These are phyloP conservation scores for Cutaneotrichosporon cavernicola DNA, from an alignment of 1,284 basidiomycete species.

Conservation along the genomic window DNA sequence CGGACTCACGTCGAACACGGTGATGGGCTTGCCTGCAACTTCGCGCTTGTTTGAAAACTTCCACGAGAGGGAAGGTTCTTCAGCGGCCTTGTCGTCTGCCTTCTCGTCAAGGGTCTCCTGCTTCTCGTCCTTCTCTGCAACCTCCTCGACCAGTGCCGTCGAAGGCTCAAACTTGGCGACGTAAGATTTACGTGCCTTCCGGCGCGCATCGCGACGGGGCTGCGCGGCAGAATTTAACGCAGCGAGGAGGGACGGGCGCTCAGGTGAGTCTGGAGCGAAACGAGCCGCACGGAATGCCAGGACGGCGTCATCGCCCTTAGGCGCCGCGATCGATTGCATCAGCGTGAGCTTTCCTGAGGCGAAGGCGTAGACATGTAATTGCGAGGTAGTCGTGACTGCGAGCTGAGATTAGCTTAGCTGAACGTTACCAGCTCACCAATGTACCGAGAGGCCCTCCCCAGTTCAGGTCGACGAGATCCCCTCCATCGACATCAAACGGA, in stretches of 20 bases:
- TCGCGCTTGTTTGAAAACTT: conserved; percentile 51
- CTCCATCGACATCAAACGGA: conserved; percentile 29
- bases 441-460: conserved; percentile 45
- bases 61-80: conserved; percentile 40
- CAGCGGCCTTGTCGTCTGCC: neutral
- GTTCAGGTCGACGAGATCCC: conserved; percentile 47
- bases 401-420: conserved; percentile 28
- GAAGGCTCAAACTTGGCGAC: conserved; percentile 39
- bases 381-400: conserved; percentile 39
- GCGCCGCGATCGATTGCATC: conserved; percentile 43
- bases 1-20: conserved; percentile 83
- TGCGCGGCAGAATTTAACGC: conserved; percentile 65
- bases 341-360: conserved; percentile 30
- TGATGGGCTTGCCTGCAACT: conserved; percentile 72
- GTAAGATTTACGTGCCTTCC: conserved; percentile 40
- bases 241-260: conserved; percentile 50
- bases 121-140: conserved; percentile 23
- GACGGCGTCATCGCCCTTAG: conserved; percentile 39
- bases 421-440: conserved; percentile 33
- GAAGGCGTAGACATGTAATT: conserved; percentile 37
- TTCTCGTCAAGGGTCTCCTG: conserved; percentile 23
- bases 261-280: conserved; percentile 51
- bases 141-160: conserved; percentile 59
- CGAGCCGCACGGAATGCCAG: conserved; percentile 72
- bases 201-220: conserved; percentile 32